Evolutionary conservation across 2,329 filamentous ascomycete species (phyloP).

Genomic region (Rutstroemia sp.): DNA sequence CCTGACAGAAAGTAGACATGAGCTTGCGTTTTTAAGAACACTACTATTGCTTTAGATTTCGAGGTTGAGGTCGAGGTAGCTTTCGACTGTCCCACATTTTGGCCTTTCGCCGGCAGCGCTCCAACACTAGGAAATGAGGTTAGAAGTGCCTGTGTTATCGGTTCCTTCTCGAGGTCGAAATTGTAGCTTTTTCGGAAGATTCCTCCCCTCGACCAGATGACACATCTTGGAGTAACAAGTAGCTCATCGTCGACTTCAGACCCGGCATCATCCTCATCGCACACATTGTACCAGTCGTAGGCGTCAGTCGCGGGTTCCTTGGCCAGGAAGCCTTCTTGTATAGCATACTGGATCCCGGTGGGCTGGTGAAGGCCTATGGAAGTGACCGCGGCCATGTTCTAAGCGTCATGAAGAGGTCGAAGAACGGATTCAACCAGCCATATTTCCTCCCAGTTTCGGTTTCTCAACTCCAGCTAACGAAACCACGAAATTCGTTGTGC

Average conservation of each 20-base stretch:
- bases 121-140: constrained; percentile 60
- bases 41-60: constrained; percentile 65
- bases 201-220: constrained; percentile 78
- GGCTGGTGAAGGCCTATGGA: constrained; percentile 90
- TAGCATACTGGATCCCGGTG: constrained; percentile 72
- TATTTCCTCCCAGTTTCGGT: not conserved
- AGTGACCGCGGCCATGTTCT: constrained; percentile 76
- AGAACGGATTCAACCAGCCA: constrained; percentile 9
- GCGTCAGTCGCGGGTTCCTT: constrained; percentile 54
- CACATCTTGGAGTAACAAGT: constrained; percentile 27
- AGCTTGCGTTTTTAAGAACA: constrained; percentile 86
- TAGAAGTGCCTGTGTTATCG: constrained; percentile 77
- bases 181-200: constrained; percentile 79
- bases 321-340: constrained; percentile 71
- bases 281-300: constrained; percentile 70
- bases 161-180: constrained; percentile 80
- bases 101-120: constrained; percentile 20
- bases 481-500: no score
- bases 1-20: constrained; percentile 90
- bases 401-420: constrained; percentile 12
- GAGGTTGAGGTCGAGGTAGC: constrained; percentile 14
- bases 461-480: no score
- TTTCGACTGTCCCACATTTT: constrained; percentile 22
- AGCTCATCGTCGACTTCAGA: constrained; percentile 28
- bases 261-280: constrained; percentile 35